These are phyloP conservation scores for Stipa capillata DNA, from an alignment of 176 grass and related monocot genomes.

Conservation along the genomic window DNA sequence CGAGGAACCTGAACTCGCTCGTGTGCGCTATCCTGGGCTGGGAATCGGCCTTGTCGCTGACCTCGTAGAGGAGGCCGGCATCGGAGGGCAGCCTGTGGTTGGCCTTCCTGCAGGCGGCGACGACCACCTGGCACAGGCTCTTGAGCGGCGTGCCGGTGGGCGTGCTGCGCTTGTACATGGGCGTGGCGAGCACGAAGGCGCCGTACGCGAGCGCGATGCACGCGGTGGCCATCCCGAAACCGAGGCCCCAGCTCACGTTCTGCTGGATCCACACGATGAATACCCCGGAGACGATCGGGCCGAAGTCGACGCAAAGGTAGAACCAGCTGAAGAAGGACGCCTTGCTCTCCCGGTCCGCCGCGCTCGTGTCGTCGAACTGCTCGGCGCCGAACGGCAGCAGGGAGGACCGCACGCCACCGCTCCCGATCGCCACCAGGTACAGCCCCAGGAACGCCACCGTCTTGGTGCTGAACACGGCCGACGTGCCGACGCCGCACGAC, in stretches of 20 bases:
- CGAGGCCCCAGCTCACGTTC: conserved; percentile 53
- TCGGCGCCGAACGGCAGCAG: conserved; percentile 57
- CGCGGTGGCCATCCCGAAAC: conserved; percentile 44
- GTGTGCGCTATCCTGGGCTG: conserved; percentile 42
- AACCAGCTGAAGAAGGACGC: conserved; percentile 62
- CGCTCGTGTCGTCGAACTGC: conserved; percentile 49
- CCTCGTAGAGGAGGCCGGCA: conserved; percentile 27
- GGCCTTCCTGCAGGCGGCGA: conserved; percentile 40
- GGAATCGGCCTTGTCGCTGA: conserved; percentile 8
- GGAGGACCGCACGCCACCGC: conserved; percentile 49
- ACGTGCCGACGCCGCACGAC: not conserved
- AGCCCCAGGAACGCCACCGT: conserved; percentile 43
- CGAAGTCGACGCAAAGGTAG: conserved; percentile 61
- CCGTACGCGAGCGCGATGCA: conserved; percentile 47
- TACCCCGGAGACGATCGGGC: conserved; percentile 35
- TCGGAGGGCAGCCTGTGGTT: conserved; percentile 4
- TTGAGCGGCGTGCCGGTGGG: conserved; percentile 45
- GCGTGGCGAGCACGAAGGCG: conserved; percentile 38
- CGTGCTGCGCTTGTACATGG: conserved; percentile 31
- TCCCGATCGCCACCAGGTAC: conserved; percentile 57
- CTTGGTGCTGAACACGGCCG: not conserved
- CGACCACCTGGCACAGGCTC: conserved; percentile 50
- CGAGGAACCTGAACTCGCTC: conserved; percentile 27
- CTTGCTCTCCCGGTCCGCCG: conserved; percentile 31
- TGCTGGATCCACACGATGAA: conserved; percentile 56